Percentiles rank a stretch among this genome's conserved stretches.
phyloP scores from a whole-genome alignment of 2,329 filamentous ascomycete genomes.

The Botrytis paeoniae region DNA sequence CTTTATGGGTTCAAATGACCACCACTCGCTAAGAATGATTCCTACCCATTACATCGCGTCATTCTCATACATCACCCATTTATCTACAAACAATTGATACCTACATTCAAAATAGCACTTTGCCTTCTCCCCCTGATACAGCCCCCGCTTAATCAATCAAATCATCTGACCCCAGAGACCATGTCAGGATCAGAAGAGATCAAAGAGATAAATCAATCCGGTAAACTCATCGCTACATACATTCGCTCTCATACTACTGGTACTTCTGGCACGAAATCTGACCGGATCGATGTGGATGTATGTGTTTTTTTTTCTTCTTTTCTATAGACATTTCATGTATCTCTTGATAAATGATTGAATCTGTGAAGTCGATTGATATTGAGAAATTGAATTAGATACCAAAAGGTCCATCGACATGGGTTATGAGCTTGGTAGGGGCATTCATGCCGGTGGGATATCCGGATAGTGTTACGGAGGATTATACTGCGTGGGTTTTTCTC shows the following conservation, averaged over 20 bases:
- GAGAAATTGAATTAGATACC: slow-evolving; percentile 26
- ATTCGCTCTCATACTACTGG: slow-evolving; percentile 11
- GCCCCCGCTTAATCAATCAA: neutral
- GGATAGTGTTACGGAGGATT: slow-evolving; percentile 67
- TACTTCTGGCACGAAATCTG: neutral
- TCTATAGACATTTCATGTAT: neutral
- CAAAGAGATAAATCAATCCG: slow-evolving; percentile 36
- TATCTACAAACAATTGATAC: neutral
- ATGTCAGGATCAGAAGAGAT: slow-evolving; percentile 23
- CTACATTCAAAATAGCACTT: neutral
- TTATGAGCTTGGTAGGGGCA: slow-evolving; percentile 48
- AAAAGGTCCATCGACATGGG: slow-evolving; percentile 30
- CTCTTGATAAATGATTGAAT: neutral
- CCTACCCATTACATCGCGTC: neutral
- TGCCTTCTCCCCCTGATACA: neutral
- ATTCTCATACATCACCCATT: neutral
- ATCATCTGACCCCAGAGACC: neutral
- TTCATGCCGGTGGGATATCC: slow-evolving; percentile 70
- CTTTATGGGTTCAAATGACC: neutral
- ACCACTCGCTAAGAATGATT: neutral
- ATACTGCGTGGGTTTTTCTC: slow-evolving; percentile 52
- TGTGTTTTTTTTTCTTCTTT: neutral
- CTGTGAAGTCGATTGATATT: neutral
- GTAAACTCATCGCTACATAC: slow-evolving; percentile 37
- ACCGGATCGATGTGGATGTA: slow-evolving; percentile 34